Evolutionary conservation across 2,329 filamentous ascomycete species (phyloP).

Genomic region (Ophiostoma quercus): DNA sequence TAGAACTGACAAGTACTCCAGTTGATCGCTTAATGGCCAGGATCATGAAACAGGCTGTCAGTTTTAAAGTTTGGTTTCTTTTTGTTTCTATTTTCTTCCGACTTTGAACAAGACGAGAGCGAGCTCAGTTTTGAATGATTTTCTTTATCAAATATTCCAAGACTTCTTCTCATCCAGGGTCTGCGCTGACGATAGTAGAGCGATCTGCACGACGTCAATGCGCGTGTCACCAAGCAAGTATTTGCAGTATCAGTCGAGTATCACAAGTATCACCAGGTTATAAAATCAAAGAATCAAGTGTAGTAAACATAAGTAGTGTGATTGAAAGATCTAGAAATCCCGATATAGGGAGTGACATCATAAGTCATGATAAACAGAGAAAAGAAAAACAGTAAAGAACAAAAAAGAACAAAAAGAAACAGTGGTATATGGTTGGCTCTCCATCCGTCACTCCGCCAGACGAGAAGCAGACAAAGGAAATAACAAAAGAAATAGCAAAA

Average conservation of each 20-base stretch:
- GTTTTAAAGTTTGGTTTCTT: neutral
- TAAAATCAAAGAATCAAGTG: neutral
- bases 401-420: neutral
- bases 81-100: neutral
- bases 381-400: neutral
- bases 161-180: too few relatives aligned
- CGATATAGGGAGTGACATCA: neutral
- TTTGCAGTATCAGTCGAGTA: neutral
- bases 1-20: neutral
- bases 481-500: neutral
- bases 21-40: neutral
- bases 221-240: neutral
- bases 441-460: neutral
- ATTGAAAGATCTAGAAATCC: neutral
- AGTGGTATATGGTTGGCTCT: slow-evolving; percentile 18
- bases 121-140: neutral
- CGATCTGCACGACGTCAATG: neutral
- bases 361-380: slow-evolving; percentile 14
- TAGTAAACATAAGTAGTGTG: neutral
- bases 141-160: too few relatives aligned
- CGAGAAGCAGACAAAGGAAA: slow-evolving; percentile 2
- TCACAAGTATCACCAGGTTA: too few relatives aligned
- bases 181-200: neutral
- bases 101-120: neutral
- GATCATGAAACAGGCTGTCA: slow-evolving; percentile 6